Percentiles rank a stretch among this genome's conserved stretches.
Evolutionary conservation across 768 basidiomycete genomes (phyloP).

Genomic region (Russula compacta): DNA sequence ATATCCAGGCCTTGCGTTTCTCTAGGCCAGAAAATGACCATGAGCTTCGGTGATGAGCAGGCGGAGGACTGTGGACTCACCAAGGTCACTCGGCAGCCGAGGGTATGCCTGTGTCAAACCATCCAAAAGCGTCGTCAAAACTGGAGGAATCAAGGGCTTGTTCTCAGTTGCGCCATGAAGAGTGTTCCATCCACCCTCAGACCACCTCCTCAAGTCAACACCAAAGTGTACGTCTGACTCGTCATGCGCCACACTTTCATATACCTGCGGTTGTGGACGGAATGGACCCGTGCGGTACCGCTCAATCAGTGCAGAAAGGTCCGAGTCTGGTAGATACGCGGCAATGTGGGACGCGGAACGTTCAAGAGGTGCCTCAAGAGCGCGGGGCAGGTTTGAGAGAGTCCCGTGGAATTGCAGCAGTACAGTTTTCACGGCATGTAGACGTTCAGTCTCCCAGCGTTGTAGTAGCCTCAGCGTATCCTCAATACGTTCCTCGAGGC

Average conservation of each 20-base stretch:
- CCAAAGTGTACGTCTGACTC: constrained; percentile 86
- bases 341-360: constrained; percentile 69
- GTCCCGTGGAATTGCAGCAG: constrained; percentile 84
- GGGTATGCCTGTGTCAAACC: constrained; percentile 57
- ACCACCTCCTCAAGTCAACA: constrained; percentile 86
- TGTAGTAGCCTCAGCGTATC: constrained; percentile 73
- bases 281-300: constrained; percentile 91
- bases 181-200: constrained; percentile 68
- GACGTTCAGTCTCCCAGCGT: constrained; percentile 75
- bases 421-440: constrained; percentile 82
- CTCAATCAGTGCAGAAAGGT: constrained; percentile 81
- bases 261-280: constrained; percentile 76
- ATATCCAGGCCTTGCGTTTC: constrained; percentile 88
- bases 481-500: constrained; percentile 79
- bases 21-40: constrained; percentile 36
- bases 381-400: constrained; percentile 59
- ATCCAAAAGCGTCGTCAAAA: constrained; percentile 56
- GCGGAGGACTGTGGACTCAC: constrained; percentile 31
- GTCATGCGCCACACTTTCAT: constrained; percentile 76
- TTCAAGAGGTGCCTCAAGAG: constrained; percentile 54
- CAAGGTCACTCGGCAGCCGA: constrained; percentile 50
- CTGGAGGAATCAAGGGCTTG: constrained; percentile 61
- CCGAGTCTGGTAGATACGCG: constrained; percentile 81
- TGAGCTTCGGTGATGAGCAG: background rate
- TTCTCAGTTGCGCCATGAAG: constrained; percentile 44